phyloP scores from a whole-genome alignment of 495 filamentous ascomycete species.

The Massariosphaeria phaeospora region DNA sequence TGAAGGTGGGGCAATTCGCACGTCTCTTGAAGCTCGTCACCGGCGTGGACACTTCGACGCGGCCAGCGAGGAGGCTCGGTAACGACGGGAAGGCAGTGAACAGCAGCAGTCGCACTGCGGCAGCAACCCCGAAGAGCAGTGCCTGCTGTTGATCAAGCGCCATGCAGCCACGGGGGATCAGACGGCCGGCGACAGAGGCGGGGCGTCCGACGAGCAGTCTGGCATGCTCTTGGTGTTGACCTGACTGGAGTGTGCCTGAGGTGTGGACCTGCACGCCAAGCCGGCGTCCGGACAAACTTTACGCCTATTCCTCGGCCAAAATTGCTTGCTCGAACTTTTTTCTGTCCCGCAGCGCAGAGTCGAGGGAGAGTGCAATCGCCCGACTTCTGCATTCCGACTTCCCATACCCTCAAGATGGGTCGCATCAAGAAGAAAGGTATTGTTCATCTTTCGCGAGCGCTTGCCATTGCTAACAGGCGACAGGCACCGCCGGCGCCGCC shows the following conservation, averaged over 20 bases:
- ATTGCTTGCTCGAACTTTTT: constrained; percentile 18
- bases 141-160: constrained; percentile 69
- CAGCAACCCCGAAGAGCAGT: constrained; percentile 68
- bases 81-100: constrained; percentile 77
- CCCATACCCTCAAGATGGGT: constrained; percentile 15
- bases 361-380: neutral
- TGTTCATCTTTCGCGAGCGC: neutral
- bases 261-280: neutral
- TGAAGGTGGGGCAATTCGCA: constrained; percentile 44
- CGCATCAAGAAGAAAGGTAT: constrained; percentile 86
- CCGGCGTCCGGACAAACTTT: constrained; percentile 4
- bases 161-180: constrained; percentile 42
- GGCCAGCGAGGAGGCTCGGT: constrained; percentile 77
- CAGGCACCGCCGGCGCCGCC: constrained; percentile 82
- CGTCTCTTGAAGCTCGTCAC: constrained; percentile 97
- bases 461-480: constrained; percentile 8
- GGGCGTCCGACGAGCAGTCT: no score
- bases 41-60: constrained; percentile 94
- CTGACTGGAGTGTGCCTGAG: neutral
- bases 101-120: constrained; percentile 73
- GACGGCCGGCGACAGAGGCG: no score
- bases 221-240: no score
- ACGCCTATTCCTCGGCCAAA: constrained; percentile 7
- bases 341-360: constrained; percentile 26
- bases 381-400: neutral